Conservation (phyloP, 225 moss, liverwort and hornwort genomes). For the Pseudoscleropodium purum region DNA sequence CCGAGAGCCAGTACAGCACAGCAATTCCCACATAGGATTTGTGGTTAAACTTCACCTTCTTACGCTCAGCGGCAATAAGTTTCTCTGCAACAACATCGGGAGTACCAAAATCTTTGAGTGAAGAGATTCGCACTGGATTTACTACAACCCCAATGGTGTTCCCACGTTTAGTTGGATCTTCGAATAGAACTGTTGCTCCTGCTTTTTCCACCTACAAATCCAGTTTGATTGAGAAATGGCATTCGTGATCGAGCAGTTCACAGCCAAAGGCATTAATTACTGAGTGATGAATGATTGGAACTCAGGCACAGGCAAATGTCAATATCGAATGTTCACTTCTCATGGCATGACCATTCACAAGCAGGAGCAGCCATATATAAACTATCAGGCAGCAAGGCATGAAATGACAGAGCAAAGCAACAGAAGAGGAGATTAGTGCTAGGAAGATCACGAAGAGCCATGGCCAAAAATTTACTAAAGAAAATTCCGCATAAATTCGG, state of each 20-base stretch:
- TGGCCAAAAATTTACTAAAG: background rate
- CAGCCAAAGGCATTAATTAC: background rate
- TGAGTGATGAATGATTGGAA: background rate
- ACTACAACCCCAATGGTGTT: slow-evolving; percentile 96
- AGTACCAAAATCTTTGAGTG: slow-evolving; percentile 77
- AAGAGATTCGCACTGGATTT: slow-evolving; percentile 84
- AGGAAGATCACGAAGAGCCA: background rate
- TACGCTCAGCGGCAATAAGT: slow-evolving; percentile 79
- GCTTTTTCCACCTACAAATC: slow-evolving; percentile 79
- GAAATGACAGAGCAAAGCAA: background rate
- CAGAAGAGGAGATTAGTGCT: background rate
- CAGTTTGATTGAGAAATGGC: background rate
- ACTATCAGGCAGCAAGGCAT: background rate
- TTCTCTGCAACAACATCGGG: slow-evolving; percentile 64
- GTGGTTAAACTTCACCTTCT: slow-evolving; percentile 44
- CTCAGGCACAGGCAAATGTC: background rate
- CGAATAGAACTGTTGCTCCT: slow-evolving; percentile 85
- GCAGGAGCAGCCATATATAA: background rate
- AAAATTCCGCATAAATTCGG: background rate
- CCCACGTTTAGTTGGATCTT: slow-evolving; percentile 71
- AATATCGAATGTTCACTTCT: background rate
- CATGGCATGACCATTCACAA: background rate
- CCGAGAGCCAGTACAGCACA: background rate
- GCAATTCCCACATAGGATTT: background rate
- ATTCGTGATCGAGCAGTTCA: background rate